phyloP scores from a whole-genome alignment of 176 grass and related monocot genomes.

The Rhynchospora breviuscula region DNA sequence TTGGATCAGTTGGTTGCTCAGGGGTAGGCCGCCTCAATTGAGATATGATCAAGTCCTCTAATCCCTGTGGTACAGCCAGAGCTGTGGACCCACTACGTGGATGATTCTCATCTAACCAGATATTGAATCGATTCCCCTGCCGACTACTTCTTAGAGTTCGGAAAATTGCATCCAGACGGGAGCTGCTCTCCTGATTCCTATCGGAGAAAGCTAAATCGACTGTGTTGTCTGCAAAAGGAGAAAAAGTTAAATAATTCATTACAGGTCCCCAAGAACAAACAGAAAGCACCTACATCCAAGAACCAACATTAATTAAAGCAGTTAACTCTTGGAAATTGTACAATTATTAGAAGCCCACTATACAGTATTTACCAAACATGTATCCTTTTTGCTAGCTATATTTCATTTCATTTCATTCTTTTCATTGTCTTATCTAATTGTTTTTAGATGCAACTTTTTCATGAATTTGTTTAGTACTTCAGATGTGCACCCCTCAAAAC shows the following conservation, averaged over 20 bases:
- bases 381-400: neutral
- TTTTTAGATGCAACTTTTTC: neutral
- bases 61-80: constrained; percentile 69
- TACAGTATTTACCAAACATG: neutral
- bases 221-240: constrained; percentile 49
- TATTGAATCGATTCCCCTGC: constrained; percentile 88
- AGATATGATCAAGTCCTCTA: constrained; percentile 87
- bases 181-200: constrained; percentile 80
- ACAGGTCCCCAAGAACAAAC: neutral
- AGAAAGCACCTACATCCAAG: neutral
- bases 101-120: constrained; percentile 83
- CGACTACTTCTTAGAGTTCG: constrained; percentile 70
- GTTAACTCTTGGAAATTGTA: neutral
- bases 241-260: constrained; percentile 19
- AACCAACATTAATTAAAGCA: constrained; percentile 6
- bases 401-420: constrained; percentile 3
- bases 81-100: constrained; percentile 57
- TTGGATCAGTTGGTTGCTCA: constrained; percentile 50
- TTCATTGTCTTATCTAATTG: neutral
- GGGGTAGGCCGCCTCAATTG: constrained; percentile 62
- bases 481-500: neutral
- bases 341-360: neutral
- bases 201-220: constrained; percentile 90
- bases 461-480: constrained; percentile 6
- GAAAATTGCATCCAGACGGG: constrained; percentile 93